These are phyloP conservation scores for Huntiella bhutanensis DNA, from an alignment of 2,329 filamentous ascomycete genomes.

Conservation along the genomic window DNA sequence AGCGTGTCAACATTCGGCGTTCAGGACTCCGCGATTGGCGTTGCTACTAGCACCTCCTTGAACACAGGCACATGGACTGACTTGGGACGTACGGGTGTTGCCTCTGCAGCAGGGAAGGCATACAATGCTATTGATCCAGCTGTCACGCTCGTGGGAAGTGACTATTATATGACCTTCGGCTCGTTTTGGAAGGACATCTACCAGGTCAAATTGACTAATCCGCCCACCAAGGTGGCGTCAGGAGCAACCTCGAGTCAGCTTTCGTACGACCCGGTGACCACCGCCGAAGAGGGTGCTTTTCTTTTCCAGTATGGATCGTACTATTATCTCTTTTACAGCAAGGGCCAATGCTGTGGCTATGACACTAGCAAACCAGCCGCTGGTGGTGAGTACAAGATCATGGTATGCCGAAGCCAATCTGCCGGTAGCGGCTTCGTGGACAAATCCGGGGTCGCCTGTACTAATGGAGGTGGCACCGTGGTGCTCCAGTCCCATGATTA, in stretches of 20 bases:
- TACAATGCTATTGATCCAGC: slow-evolving; percentile 46
- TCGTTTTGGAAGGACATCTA: slow-evolving; percentile 51
- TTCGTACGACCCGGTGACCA: slow-evolving; percentile 31
- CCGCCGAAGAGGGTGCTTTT: slow-evolving; percentile 37
- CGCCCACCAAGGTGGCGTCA: slow-evolving; percentile 16
- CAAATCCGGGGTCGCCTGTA: slow-evolving; percentile 31
- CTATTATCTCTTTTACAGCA: slow-evolving; percentile 47
- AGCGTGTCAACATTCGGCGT: slow-evolving; percentile 41
- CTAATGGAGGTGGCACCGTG: slow-evolving; percentile 40
- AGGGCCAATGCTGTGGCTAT: slow-evolving; percentile 43
- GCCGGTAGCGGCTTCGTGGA: slow-evolving; percentile 39
- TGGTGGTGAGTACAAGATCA: slow-evolving; percentile 47
- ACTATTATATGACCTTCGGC: slow-evolving; percentile 40
- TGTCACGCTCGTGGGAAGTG: slow-evolving; percentile 23
- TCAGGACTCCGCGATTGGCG: slow-evolving; percentile 42
- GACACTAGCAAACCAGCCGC: slow-evolving; percentile 29
- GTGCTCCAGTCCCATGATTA: slow-evolving; percentile 40
- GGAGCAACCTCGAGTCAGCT: slow-evolving; percentile 22
- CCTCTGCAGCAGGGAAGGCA: slow-evolving; percentile 21
- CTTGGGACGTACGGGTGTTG: slow-evolving; percentile 34
- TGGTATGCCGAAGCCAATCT: slow-evolving; percentile 38
- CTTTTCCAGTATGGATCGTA: slow-evolving; percentile 35
- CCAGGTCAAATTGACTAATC: slow-evolving; percentile 30
- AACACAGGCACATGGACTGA: slow-evolving; percentile 41
- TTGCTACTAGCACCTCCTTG: slow-evolving; percentile 26